Evolutionary conservation across 2,329 filamentous ascomycete genomes (phyloP).

Genomic region (Ascochyta viciae-villosae): DNA sequence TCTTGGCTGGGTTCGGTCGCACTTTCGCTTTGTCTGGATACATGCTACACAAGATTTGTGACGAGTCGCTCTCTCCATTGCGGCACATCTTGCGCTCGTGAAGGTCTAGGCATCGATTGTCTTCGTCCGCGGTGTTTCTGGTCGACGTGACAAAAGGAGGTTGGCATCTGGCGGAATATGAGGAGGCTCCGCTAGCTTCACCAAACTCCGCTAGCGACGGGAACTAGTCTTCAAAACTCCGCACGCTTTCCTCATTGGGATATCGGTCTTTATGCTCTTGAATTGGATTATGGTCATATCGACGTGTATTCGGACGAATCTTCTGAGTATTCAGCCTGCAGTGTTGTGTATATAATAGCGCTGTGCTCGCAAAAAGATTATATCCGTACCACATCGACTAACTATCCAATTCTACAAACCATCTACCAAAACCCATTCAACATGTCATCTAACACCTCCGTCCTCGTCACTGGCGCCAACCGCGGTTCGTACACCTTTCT

Average conservation of each 20-base stretch:
- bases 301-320: no score
- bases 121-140: not conserved
- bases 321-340: no score
- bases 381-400: not conserved
- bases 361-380: no score
- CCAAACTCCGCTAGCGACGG: conserved; percentile 3
- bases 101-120: no score
- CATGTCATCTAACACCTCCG: conserved; percentile 9
- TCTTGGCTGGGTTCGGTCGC: conserved; percentile 20
- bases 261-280: no score
- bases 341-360: no score
- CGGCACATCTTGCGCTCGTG: not conserved
- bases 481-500: conserved; percentile 29
- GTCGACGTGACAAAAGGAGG: not conserved
- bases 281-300: not conserved
- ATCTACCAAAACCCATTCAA: not conserved
- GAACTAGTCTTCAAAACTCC: no score
- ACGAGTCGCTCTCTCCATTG: conserved; percentile 9
- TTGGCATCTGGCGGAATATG: not conserved
- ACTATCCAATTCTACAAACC: not conserved
- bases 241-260: no score
- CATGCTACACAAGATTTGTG: conserved; percentile 26
- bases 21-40: conserved; percentile 23
- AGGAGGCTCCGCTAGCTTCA: conserved; percentile 10
- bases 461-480: conserved; percentile 45